Evolutionary conservation across 2,329 filamentous ascomycete species (phyloP), one percentile per base, ranked within the genome.

Genomic region (Fusarium caatingaense): DNA sequence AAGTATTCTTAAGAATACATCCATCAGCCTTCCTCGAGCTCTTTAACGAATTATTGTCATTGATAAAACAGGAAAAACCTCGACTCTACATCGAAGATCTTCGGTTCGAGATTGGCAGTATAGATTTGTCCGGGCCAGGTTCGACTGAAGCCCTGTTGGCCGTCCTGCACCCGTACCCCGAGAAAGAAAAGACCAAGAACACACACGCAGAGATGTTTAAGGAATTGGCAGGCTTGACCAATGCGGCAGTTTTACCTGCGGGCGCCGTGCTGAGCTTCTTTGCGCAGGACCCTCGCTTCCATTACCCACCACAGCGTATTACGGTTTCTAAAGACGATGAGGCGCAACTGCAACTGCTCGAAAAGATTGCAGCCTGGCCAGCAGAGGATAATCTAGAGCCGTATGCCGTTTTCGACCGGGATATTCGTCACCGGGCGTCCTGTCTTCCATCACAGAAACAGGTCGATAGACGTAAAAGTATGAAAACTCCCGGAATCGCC

Each of bases 101-200:
- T 34, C 87, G 91, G 0, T 92, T 89, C 64, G 90, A 93, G 71
- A 83, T 89, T 46, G 87, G 87, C 40, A 88, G 86, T 74, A 85
- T 89, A 48, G 86, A 88, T 51, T 74, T 89, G 18, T 85, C 83
- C 0, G 87, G 80, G 81, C 94, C 94, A 15, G 92, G 88, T 10
- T 92, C 94, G 6, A 93, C 92, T 2, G 94, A 98, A 78, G 85
- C 92, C 4, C 82, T 99, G 4, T 82, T 92, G 13, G 88, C 90
- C 25, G 85, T 92, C 12, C 81, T 98, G 10, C 86, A 86, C 47
- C 83, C 87, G 1, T 86, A 85, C 57, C 62, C 81, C 27, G 74
- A 76, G 11, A 73, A 71, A 8, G 63, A 63, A 6, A 75, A 77
- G 2, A 64, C 76, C 1, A 74, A 76, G 18, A 62, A 73, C 6